Percentiles rank a stretch among this genome's conserved stretches.
Evolutionary conservation across 257 asterid genomes (phyloP).

Genomic region (Cruciata laevipes): DNA sequence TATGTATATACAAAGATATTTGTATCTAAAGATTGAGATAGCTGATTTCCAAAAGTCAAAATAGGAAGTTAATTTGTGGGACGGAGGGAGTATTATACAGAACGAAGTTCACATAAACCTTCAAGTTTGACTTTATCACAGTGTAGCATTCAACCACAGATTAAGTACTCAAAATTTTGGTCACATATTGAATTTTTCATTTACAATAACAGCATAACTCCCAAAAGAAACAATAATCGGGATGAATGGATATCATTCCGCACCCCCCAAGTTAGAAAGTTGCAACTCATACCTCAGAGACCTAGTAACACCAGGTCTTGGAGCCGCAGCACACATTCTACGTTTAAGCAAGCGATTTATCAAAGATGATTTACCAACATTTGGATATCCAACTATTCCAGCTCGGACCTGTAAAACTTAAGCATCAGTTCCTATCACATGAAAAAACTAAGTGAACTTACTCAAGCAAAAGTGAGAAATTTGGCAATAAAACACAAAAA

Average conservation of each 20-base stretch:
- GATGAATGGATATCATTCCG: neutral
- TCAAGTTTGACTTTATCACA: neutral
- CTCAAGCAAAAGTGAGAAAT: neutral
- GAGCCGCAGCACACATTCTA: constrained; percentile 97
- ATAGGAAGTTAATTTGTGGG: no score
- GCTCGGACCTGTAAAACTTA: constrained; percentile 69
- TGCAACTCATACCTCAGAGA: constrained; percentile 59
- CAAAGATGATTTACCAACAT: constrained; percentile 94
- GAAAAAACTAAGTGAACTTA: neutral
- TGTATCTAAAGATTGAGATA: no score
- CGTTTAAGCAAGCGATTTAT: constrained; percentile 93
- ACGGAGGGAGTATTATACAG: neutral
- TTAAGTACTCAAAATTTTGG: neutral
- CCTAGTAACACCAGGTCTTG: constrained; percentile 98
- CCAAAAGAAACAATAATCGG: neutral
- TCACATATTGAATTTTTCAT: neutral
- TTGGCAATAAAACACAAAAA: neutral
- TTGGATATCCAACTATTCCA: constrained; percentile 92
- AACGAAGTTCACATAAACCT: neutral
- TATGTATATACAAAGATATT: no score
- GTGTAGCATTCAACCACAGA: neutral
- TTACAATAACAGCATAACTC: neutral
- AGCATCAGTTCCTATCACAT: constrained; percentile 14
- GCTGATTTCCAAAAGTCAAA: no score
- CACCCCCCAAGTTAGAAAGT: neutral